Evolutionary conservation across 1,139 yeast species (phyloP), one percentile per base, ranked within the genome.

Genomic region (Yueomyces sp.): DNA sequence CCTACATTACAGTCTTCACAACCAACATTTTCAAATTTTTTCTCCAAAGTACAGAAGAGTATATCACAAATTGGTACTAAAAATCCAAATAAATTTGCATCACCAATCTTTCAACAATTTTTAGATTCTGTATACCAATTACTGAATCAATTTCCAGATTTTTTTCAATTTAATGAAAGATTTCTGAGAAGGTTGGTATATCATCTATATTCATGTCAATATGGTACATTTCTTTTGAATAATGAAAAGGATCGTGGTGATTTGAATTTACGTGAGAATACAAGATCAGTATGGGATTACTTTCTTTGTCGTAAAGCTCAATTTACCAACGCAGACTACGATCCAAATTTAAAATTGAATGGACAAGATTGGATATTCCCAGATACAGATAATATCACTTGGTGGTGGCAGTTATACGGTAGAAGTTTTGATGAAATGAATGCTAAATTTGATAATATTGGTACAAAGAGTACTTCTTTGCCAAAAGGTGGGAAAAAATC

Each of bases 51-150:
- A 9, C 6, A 33, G 8, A 33, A 33, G 8, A 9, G 8, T 9
- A 4, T 11, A 33, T 33, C 56, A 44, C 68, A 66, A 43, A 66
- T 63, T 33, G n/a, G n/a, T 11, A 11, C 8, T 4, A 29, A 29
- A 6, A 29, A 29, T 29, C 6, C 6, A 6, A 29, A 29, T 29
- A 8, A 79, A 50, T 72, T 76, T 46, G 78, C 83, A 27, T 81
- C 96, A 4, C 98, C 98, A 0, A 76, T 89, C 1, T 89, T 91
- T 64, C 96, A 86, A 53, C 98, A 91, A 59, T 93, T 89, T 61
- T 64, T 91, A 44, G 98, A 91, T 55, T 79, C 94, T 49, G 84
- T 86, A 3, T 87, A 80, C 57, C 98, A 91, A 57, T 60, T 89
- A 19, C 62, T 74, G 44, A 65, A 78, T 11, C 95, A 87, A 57